These are phyloP conservation scores for Camillea tinctor DNA, from an alignment of 2,329 filamentous ascomycete species.

Conservation along the genomic window DNA sequence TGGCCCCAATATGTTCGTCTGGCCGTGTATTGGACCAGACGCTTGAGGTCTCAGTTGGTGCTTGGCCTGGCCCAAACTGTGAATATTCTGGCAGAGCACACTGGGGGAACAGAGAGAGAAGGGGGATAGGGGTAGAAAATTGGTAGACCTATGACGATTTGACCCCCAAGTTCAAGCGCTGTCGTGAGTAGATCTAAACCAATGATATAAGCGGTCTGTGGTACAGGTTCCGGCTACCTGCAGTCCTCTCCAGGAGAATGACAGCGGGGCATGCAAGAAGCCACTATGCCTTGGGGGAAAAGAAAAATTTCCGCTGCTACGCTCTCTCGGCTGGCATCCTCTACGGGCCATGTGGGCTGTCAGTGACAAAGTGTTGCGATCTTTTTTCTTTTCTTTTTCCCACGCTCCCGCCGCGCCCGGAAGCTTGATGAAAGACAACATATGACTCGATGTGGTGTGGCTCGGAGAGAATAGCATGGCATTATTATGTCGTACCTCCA, in stretches of 20 bases:
- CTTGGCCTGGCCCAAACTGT: not conserved
- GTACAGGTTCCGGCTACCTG: constrained; percentile 25
- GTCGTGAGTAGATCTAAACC: constrained; percentile 20
- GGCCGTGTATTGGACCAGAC: not conserved
- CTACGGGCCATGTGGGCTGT: constrained; percentile 16
- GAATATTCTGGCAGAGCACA: not conserved
- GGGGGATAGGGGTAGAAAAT: not conserved
- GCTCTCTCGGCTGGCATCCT: constrained; percentile 2
- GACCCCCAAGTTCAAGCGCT: constrained; percentile 21
- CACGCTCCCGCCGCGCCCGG: constrained; percentile 8
- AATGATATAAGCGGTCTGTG: constrained; percentile 23
- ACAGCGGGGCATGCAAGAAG: constrained; percentile 29
- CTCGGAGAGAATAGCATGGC: constrained; percentile 1
- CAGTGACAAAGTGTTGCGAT: constrained; percentile 12
- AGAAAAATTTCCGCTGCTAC: constrained; percentile 24
- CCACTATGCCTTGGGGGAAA: constrained; percentile 18
- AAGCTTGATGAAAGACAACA: constrained; percentile 12
- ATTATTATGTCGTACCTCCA: constrained; percentile 1
- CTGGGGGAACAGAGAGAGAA: not conserved
- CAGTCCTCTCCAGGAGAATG: constrained; percentile 27
- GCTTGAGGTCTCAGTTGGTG: constrained; percentile 2
- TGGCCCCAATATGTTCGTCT: not conserved
- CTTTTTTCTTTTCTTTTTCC: not conserved
- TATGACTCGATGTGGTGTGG: constrained; percentile 1
- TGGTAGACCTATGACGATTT: constrained; percentile 13